These are phyloP conservation scores for Talaromyces sp. DNA, from an alignment of 2,329 filamentous ascomycete species.

Conservation along the genomic window DNA sequence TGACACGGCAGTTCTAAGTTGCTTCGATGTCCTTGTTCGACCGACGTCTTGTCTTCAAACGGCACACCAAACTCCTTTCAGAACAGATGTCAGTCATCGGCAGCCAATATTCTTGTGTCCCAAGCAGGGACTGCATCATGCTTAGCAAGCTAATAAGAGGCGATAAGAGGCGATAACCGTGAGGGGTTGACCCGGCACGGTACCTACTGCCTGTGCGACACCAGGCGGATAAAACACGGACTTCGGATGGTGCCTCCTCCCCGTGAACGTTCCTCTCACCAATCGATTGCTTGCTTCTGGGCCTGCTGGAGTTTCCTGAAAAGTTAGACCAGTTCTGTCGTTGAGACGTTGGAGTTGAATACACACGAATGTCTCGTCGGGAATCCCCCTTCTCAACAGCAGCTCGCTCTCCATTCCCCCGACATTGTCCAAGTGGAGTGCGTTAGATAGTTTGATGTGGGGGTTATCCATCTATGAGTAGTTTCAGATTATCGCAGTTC, in stretches of 20 bases:
- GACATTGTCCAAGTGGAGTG: neutral
- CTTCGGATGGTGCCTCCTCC: neutral
- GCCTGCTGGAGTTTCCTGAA: neutral
- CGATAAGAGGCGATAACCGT: neutral
- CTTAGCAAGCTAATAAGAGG: neutral
- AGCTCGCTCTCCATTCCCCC: neutral
- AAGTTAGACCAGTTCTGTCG: neutral
- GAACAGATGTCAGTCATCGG: neutral
- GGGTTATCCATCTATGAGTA: neutral
- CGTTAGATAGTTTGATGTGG: neutral
- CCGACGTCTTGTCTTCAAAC: neutral
- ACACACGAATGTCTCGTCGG: neutral
- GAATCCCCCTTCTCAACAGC: neutral
- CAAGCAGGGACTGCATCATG: neutral
- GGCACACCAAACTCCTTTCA: neutral
- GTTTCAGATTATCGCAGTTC: neutral
- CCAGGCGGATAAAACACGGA: neutral
- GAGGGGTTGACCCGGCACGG: constrained; percentile 1
- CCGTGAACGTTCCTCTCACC: neutral
- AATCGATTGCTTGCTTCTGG: neutral
- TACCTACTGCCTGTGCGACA: neutral
- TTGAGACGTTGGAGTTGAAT: neutral
- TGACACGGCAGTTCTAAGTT: neutral
- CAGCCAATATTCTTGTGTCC: neutral
- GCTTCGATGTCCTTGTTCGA: neutral